phyloP scores from a whole-genome alignment of 805 yeast species.

The Kuraishia hungarica region DNA sequence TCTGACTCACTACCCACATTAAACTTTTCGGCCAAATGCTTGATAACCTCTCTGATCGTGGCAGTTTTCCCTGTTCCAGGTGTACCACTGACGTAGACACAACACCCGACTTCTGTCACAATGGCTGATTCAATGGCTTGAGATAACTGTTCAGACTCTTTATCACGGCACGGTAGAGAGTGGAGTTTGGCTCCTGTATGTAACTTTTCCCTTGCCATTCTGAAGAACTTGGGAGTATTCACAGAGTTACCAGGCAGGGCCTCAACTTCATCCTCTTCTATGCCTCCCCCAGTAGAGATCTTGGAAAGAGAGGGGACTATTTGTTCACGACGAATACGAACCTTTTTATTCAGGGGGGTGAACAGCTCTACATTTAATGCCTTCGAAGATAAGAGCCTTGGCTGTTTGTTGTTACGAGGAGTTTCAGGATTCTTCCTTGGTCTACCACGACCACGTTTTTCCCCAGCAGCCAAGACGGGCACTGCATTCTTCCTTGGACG shows the following conservation, averaged over 20 bases:
- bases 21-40: constrained; percentile 39
- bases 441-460: background rate
- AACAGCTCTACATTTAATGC: background rate
- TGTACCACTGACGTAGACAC: constrained; percentile 89
- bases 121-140: constrained; percentile 65
- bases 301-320: background rate
- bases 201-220: constrained; percentile 30
- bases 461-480: background rate
- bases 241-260: constrained; percentile 4
- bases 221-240: constrained; percentile 15
- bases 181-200: constrained; percentile 31
- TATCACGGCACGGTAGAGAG: constrained; percentile 78
- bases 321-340: background rate
- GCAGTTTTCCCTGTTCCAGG: constrained; percentile 99
- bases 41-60: constrained; percentile 79
- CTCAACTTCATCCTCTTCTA: constrained; percentile 5
- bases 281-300: constrained; percentile 6
- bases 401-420: constrained; percentile 1
- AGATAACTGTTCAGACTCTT: constrained; percentile 67
- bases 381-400: background rate
- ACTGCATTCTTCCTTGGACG: background rate
- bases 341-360: background rate
- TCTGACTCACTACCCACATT: constrained; percentile 11
- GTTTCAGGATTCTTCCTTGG: background rate
- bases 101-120: constrained; percentile 63